Evolutionary conservation across 192 early-diverging fungal species (phyloP).

Genomic region (Linnemannia exigua): DNA sequence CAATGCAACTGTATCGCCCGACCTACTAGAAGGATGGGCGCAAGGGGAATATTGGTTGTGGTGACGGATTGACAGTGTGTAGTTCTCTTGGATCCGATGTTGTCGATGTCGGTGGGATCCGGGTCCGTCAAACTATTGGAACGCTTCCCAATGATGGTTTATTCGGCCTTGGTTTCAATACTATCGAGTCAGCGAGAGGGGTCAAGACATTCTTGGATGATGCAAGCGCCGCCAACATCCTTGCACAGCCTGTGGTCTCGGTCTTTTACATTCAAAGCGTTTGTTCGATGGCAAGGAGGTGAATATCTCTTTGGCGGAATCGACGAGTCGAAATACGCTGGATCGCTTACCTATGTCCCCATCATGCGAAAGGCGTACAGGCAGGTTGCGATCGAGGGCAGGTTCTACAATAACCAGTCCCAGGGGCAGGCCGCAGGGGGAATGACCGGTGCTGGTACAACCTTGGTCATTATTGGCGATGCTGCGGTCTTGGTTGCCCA

Average conservation of each 20-base stretch:
- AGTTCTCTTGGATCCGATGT: slow-evolving; percentile 60
- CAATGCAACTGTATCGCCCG: slow-evolving; percentile 49
- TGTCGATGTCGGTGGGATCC: slow-evolving; percentile 68
- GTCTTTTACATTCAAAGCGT: slow-evolving; percentile 65
- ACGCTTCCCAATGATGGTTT: slow-evolving; percentile 69
- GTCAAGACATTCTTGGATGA: slow-evolving; percentile 63
- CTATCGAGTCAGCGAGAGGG: slow-evolving; percentile 33
- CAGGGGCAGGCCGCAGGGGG: slow-evolving; percentile 30
- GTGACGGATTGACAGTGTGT: slow-evolving; percentile 63
- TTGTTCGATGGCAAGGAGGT: slow-evolving; percentile 47
- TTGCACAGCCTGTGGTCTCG: slow-evolving; percentile 68
- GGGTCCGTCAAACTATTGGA: slow-evolving; percentile 68
- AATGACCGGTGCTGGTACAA: slow-evolving; percentile 73
- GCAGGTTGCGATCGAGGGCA: slow-evolving; percentile 62
- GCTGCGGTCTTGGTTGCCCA: slow-evolving; percentile 64
- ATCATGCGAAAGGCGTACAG: slow-evolving; percentile 63
- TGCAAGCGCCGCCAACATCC: slow-evolving; percentile 61
- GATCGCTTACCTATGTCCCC: slow-evolving; percentile 64
- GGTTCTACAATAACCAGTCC: slow-evolving; percentile 39
- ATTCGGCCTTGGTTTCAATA: slow-evolving; percentile 71
- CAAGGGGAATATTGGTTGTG: slow-evolving; percentile 70
- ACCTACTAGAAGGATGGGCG: slow-evolving; percentile 65
- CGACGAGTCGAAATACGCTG: slow-evolving; percentile 56
- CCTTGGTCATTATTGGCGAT: slow-evolving; percentile 65
- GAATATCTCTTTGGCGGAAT: slow-evolving; percentile 67